Percentiles rank a stretch among this genome's conserved stretches.
These are phyloP conservation scores for Dactylellina drechsleri DNA, from an alignment of 2,329 filamentous ascomycete species.

Conservation along the genomic window DNA sequence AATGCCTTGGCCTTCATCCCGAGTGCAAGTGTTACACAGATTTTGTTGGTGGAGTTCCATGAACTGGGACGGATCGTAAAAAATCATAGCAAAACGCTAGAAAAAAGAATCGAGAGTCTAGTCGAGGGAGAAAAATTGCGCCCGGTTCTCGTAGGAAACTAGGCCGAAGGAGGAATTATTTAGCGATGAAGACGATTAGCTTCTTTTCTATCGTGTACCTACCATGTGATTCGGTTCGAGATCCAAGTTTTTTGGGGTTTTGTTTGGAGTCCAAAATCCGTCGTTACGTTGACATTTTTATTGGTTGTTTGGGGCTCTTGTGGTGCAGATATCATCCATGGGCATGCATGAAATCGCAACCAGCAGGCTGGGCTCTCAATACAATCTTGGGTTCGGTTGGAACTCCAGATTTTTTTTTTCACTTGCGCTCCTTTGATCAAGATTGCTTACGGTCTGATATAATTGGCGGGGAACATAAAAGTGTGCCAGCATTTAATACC, in stretches of 20 bases:
- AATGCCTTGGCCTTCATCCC: constrained; percentile 9
- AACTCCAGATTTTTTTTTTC: constrained; percentile 31
- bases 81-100: not conserved
- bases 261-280: constrained; percentile 19
- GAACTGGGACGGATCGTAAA: not conserved
- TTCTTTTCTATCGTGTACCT: too few relatives aligned
- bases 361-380: constrained; percentile 20
- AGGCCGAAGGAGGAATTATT: not conserved
- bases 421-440: constrained; percentile 17
- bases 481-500: constrained; percentile 25
- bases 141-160: not conserved
- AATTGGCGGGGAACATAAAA: constrained; percentile 39
- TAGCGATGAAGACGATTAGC: too few relatives aligned
- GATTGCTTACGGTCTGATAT: constrained; percentile 2
- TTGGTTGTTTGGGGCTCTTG: too few relatives aligned
- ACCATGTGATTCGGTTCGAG: too few relatives aligned
- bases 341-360: constrained; percentile 49
- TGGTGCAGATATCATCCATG: constrained; percentile 26
- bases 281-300: not conserved
- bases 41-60: constrained; percentile 21
- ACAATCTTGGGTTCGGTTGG: constrained; percentile 16
- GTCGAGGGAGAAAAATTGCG: not conserved
- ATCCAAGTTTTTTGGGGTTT: not conserved
- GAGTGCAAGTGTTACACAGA: constrained; percentile 42
- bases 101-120: constrained; percentile 3